Percentiles rank a stretch among this genome's conserved stretches.
These are phyloP conservation scores for Ascochyta viciae-villosae DNA, from an alignment of 2,329 filamentous ascomycete species.

Conservation along the genomic window DNA sequence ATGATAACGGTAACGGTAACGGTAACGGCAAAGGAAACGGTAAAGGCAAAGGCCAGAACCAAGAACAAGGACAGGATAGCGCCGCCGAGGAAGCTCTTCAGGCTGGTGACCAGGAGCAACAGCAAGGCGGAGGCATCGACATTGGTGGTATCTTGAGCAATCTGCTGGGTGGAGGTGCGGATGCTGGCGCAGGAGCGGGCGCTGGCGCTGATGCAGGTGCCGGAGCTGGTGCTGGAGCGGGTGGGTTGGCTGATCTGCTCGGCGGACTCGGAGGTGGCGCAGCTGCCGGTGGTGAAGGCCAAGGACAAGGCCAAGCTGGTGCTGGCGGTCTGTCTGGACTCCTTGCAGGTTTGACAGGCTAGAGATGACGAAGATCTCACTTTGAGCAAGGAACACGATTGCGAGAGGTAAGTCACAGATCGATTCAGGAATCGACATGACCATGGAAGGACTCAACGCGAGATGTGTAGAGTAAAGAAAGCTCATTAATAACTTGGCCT, in stretches of 20 bases:
- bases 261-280: not conserved
- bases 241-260: conserved; percentile 1
- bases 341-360: conserved; percentile 1
- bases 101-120: conserved; percentile 17
- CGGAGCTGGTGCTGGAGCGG: conserved; percentile 6
- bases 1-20: conserved; percentile 1
- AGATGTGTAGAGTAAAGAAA: not conserved
- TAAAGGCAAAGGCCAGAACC: not conserved
- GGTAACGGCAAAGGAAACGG: not conserved
- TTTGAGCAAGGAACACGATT: not conserved
- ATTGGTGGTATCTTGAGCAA: conserved; percentile 7
- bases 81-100: conserved; percentile 9
- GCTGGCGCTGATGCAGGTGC: conserved; percentile 5
- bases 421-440: conserved; percentile 13
- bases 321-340: not conserved
- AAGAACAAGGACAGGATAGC: not conserved
- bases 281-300: not conserved
- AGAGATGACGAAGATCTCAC: not conserved
- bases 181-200: conserved; percentile 10
- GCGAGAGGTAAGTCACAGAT: not conserved
- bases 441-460: not conserved
- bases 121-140: conserved; percentile 5
- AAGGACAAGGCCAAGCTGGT: not conserved
- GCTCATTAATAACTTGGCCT: conserved; percentile 4
- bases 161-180: conserved; percentile 15